Conservation (phyloP, 2,329 filamentous ascomycete genomes). For the Westerdykella sp. region DNA sequence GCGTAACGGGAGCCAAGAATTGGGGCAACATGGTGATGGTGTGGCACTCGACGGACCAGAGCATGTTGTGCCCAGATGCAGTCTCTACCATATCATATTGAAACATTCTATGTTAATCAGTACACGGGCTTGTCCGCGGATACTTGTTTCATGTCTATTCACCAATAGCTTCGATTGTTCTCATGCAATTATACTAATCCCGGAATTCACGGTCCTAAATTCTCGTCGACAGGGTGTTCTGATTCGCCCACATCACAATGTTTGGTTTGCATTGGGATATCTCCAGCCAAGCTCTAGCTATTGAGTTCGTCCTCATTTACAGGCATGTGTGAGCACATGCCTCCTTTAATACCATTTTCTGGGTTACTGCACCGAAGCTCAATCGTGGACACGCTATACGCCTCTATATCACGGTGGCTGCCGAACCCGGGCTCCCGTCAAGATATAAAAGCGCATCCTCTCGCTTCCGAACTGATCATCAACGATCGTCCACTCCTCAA, state of each 20-base stretch:
- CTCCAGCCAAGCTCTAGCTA: neutral
- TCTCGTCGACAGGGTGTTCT: neutral
- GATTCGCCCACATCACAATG: neutral
- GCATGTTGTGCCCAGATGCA: neutral
- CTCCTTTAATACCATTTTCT: neutral
- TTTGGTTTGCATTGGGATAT: neutral
- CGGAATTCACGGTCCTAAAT: neutral
- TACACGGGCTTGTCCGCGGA: conserved; percentile 8
- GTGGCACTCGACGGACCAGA: neutral
- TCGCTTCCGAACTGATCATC: neutral
- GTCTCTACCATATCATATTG: conserved; percentile 19
- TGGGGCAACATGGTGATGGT: neutral
- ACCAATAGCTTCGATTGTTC: neutral
- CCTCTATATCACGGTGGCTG: neutral
- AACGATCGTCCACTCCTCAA: neutral
- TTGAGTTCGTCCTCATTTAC: conserved; percentile 9
- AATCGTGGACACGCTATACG: neutral
- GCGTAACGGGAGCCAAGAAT: neutral
- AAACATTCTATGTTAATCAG: conserved; percentile 18
- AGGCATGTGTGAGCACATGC: conserved; percentile 1
- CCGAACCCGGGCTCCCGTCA: neutral
- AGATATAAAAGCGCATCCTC: neutral
- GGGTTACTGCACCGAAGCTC: neutral
- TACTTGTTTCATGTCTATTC: neutral
- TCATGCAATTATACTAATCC: neutral